Conservation (phyloP, 1,284 basidiomycete genomes). For the Psilocybe mexicana region DNA sequence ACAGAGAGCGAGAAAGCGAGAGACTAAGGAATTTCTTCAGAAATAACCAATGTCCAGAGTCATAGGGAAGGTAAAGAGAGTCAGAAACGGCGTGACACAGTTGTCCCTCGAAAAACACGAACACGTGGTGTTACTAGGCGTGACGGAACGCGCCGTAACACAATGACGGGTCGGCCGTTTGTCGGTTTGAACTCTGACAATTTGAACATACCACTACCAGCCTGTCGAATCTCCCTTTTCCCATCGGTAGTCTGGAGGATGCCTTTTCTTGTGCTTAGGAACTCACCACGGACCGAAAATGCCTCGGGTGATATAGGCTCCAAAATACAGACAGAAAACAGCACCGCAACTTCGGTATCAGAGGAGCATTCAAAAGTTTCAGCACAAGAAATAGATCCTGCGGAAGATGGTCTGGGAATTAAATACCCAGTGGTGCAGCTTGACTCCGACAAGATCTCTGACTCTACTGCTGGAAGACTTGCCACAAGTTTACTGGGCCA, state of each 20-base stretch:
- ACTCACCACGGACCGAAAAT: neutral
- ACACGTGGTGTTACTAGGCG: too few relatives aligned
- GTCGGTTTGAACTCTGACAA: too few relatives aligned
- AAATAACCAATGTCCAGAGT: too few relatives aligned
- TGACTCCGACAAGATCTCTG: slow-evolving; percentile 50
- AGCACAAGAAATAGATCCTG: neutral
- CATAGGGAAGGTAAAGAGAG: too few relatives aligned
- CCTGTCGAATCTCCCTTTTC: too few relatives aligned
- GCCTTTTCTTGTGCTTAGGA: neutral
- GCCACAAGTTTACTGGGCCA: slow-evolving; percentile 63
- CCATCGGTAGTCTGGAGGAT: neutral
- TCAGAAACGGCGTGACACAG: too few relatives aligned
- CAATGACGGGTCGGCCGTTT: too few relatives aligned
- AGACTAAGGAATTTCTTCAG: too few relatives aligned
- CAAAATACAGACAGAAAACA: neutral
- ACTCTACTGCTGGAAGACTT: slow-evolving; percentile 59
- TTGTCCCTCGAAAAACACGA: too few relatives aligned
- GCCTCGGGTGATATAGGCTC: neutral
- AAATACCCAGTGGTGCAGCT: slow-evolving; percentile 43
- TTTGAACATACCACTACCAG: too few relatives aligned
- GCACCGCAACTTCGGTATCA: neutral
- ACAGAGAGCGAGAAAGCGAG: too few relatives aligned
- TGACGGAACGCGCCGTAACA: too few relatives aligned
- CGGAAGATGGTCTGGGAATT: neutral
- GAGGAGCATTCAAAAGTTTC: neutral